These are phyloP conservation scores for Trichoderma orchidacearum DNA, from an alignment of 495 filamentous ascomycete genomes.

Conservation along the genomic window DNA sequence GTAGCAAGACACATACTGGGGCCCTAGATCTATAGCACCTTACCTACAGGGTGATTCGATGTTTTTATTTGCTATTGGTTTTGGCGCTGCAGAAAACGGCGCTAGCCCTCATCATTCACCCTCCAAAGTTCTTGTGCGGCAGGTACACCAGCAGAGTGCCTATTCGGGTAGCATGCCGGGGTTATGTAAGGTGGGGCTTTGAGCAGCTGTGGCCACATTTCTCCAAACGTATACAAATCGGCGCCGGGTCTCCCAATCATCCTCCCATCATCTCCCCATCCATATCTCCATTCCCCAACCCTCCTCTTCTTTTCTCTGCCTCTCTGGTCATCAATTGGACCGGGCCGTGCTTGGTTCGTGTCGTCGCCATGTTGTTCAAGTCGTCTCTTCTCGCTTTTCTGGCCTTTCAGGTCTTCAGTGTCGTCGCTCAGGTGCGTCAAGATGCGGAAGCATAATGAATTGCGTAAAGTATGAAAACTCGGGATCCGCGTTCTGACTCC, in stretches of 20 bases:
- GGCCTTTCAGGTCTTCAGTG: background rate
- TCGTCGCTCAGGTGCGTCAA: background rate
- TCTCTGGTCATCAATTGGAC: background rate
- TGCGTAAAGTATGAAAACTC: background rate
- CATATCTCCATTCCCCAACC: background rate
- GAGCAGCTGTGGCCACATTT: background rate
- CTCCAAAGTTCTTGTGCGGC: no score
- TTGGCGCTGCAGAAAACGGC: no score
- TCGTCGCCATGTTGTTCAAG: background rate
- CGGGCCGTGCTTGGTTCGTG: background rate
- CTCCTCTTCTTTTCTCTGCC: background rate
- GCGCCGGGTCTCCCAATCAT: background rate
- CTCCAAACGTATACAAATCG: background rate
- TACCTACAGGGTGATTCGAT: no score
- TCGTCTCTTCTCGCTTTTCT: conserved; percentile 3
- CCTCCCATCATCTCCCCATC: background rate
- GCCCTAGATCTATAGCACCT: no score
- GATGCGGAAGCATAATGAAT: background rate
- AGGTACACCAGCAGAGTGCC: no score
- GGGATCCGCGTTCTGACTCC: background rate
- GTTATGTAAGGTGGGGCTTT: background rate
- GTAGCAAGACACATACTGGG: no score
- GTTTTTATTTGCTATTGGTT: no score
- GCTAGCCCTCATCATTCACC: no score
- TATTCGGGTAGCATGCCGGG: no score